Evolutionary conservation across 2,329 filamentous ascomycete genomes (phyloP), one percentile per base, ranked within the genome.

Genomic region (Ambrosiella beaveri): DNA sequence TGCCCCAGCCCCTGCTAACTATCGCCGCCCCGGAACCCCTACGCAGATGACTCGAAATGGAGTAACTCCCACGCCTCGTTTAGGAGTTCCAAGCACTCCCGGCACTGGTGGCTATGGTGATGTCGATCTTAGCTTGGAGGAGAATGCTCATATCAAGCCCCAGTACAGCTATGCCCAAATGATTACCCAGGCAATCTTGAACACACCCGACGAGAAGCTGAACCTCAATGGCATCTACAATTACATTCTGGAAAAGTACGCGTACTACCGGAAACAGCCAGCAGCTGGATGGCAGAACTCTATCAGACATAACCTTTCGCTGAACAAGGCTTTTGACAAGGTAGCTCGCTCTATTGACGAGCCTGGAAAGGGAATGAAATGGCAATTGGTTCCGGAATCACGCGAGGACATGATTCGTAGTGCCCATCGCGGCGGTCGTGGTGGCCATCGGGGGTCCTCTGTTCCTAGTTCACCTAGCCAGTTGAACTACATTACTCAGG

Each of bases 281-380:
- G 71, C 74, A 58, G 82, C 81, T 60, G 91, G 93, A 61, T 98
- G 94, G 94, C 93, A 96, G 81, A 98, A 98, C 68, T 96, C 89
- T 0, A 98, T 98, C 63, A 84, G 93, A 11, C 93, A 98, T 68
- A 98, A 98, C 65, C 71, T 98, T 12, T 97, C 93, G 0, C 72
- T 98, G 47, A 97, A 95, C 69, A 95, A 96, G 68, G 82, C 85
- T 0, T 98, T 98, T 66, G 84, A 89, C 64, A 98, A 98, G 69
- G 86, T 95, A 7, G 86, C 93, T 2, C 84, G 93, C 52, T 84
- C 87, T 13, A 95, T 89, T 0, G 88, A 97, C 64, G 93, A 98
- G 68, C 93, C 93, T 19, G 93, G 93, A 11, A 98, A 98, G 69
- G 93, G 93, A 36, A 97, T 96, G 89, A 97, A 97, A 68, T 98